A percentile compares a stretch with the other conserved stretches of the same genome.
phyloP scores from a whole-genome alignment of 192 early-diverging fungal species.

The Coemansia sp. region DNA sequence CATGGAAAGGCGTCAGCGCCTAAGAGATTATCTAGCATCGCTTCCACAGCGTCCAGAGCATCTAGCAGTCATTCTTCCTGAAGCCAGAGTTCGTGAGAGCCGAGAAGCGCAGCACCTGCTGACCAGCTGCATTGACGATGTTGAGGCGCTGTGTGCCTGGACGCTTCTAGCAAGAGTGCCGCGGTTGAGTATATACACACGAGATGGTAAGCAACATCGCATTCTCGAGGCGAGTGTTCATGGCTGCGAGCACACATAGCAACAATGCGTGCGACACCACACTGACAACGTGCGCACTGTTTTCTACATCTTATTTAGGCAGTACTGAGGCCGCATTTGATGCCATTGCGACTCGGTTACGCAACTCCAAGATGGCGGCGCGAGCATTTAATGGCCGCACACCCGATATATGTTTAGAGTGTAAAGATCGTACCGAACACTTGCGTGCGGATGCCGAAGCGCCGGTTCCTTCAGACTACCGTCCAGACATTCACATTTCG shows the following conservation, averaged over 20 bases:
- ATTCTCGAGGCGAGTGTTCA: not conserved
- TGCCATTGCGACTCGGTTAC: slow-evolving; percentile 29
- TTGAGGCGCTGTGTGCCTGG: slow-evolving; percentile 46
- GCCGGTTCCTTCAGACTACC: not conserved
- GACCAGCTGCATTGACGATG: slow-evolving; percentile 19
- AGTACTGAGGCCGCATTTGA: slow-evolving; percentile 17
- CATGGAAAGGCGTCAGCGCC: slow-evolving; percentile 24
- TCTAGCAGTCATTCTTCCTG: slow-evolving; percentile 40
- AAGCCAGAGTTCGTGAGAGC: slow-evolving; percentile 4
- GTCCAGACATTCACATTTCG: slow-evolving; percentile 20
- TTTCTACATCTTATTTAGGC: slow-evolving; percentile 9
- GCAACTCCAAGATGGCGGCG: slow-evolving; percentile 38
- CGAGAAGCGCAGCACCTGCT: not conserved
- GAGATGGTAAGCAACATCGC: slow-evolving; percentile 23
- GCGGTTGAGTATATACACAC: slow-evolving; percentile 40
- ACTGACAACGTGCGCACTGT: not conserved
- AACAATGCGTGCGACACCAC: not conserved
- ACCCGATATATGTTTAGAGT: slow-evolving; percentile 27
- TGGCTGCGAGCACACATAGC: not conserved
- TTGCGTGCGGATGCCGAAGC: slow-evolving; percentile 10
- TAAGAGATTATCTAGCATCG: slow-evolving; percentile 28
- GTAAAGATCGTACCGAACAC: slow-evolving; percentile 2
- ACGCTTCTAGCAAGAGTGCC: slow-evolving; percentile 34
- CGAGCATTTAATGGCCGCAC: slow-evolving; percentile 27
- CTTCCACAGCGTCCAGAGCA: slow-evolving; percentile 44